Conservation (phyloP, 495 filamentous ascomycete species). For the Xylaria curta region DNA sequence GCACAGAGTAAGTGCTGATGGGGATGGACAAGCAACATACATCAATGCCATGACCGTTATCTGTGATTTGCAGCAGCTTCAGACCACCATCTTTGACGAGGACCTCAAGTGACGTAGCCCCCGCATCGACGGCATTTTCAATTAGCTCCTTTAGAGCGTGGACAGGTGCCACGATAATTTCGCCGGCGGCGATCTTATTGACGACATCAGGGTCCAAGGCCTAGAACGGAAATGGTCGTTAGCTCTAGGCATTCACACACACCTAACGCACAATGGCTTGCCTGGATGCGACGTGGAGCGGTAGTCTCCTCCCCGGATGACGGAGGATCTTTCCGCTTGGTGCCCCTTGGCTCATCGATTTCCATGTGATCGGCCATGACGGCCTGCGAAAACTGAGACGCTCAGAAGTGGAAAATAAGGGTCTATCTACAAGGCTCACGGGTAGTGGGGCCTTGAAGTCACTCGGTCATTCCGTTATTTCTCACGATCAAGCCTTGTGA, state of each 20-base stretch:
- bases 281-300: slow-evolving; percentile 73
- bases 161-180: slow-evolving; percentile 97
- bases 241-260: slow-evolving; percentile 13
- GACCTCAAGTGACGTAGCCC: slow-evolving; percentile 89
- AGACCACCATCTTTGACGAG: slow-evolving; percentile 96
- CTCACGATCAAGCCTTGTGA: not conserved
- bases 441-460: not conserved
- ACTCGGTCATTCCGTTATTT: slow-evolving; percentile 3
- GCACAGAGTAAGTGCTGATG: not conserved
- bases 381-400: not conserved
- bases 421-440: not conserved
- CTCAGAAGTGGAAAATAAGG: not conserved
- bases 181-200: slow-evolving; percentile 99
- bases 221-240: slow-evolving; percentile 49
- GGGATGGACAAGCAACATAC: slow-evolving; percentile 55
- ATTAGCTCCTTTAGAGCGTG: slow-evolving; percentile 97
- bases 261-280: slow-evolving; percentile 31
- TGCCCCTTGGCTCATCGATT: slow-evolving; percentile 58
- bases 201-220: slow-evolving; percentile 94
- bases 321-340: slow-evolving; percentile 64
- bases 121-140: slow-evolving; percentile 97
- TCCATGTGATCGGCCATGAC: slow-evolving; percentile 58
- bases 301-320: slow-evolving; percentile 52
- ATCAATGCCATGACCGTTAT: slow-evolving; percentile 97
- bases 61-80: slow-evolving; percentile 95